Evolutionary conservation across 2,329 filamentous ascomycete genomes (phyloP).

Genomic region (Huntiella bhutanensis): DNA sequence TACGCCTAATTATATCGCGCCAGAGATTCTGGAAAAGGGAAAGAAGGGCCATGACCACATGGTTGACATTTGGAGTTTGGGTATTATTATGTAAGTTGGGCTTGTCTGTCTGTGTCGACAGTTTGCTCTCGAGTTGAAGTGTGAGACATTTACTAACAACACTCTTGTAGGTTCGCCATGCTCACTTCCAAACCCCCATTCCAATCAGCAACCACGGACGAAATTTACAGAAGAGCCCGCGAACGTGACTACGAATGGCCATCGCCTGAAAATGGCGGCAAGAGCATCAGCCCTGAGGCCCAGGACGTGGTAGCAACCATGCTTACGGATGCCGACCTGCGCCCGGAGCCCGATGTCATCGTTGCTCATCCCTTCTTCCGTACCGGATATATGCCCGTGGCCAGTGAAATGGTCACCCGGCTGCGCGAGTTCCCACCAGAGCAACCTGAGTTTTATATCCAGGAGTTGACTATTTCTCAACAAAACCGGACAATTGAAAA

Average conservation of each 20-base stretch:
- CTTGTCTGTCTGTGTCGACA: neutral
- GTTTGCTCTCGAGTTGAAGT: too few relatives aligned
- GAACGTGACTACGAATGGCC: slow-evolving; percentile 70
- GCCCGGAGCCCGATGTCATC: slow-evolving; percentile 59
- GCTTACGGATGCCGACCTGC: slow-evolving; percentile 54
- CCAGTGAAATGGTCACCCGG: slow-evolving; percentile 38
- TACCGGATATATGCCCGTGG: slow-evolving; percentile 50
- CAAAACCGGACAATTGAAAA: slow-evolving; percentile 30
- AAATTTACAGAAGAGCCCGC: slow-evolving; percentile 57
- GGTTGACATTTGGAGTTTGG: slow-evolving; percentile 95
- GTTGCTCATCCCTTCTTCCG: slow-evolving; percentile 67
- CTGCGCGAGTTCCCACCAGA: slow-evolving; percentile 38
- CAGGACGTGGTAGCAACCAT: slow-evolving; percentile 62
- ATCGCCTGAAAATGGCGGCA: slow-evolving; percentile 41
- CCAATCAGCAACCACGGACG: slow-evolving; percentile 74
- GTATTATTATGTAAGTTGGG: slow-evolving; percentile 71
- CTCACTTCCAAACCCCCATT: slow-evolving; percentile 92
- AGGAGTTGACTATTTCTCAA: slow-evolving; percentile 26
- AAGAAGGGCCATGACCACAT: slow-evolving; percentile 93
- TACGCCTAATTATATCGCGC: slow-evolving; percentile 95
- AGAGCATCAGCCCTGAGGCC: slow-evolving; percentile 49
- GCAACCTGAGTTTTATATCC: slow-evolving; percentile 36
- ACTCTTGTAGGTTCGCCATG: slow-evolving; percentile 58
- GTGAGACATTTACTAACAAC: slow-evolving; percentile 1
- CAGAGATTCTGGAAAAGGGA: slow-evolving; percentile 85